Percentiles rank a stretch among this genome's conserved stretches.
phyloP scores from a whole-genome alignment of 148 eudicot genomes.

The Persicaria maculosa region DNA sequence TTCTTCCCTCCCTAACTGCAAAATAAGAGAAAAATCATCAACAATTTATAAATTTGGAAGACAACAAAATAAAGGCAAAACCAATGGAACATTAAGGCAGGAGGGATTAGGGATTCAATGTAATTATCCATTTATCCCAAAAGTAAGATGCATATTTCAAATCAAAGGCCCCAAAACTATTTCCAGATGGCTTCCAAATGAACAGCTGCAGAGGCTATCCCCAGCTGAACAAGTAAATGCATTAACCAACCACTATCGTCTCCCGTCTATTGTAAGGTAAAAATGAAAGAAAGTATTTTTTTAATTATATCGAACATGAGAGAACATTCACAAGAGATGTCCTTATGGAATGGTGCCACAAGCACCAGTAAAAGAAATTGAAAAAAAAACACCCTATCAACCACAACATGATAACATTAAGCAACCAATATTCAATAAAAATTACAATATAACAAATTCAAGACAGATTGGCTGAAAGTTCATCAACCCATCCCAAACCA shows the following conservation, averaged over 20 bases:
- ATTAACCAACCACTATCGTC: background rate
- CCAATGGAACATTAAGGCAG: background rate
- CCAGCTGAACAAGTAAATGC: background rate
- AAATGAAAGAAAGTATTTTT: background rate
- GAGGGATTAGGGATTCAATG: background rate
- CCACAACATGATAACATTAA: background rate
- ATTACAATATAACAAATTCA: background rate
- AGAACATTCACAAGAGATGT: background rate
- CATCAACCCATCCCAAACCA: background rate
- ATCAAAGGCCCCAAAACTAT: background rate
- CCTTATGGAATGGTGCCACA: background rate
- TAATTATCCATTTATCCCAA: background rate
- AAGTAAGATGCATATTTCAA: background rate
- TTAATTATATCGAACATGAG: background rate
- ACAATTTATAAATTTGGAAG: background rate
- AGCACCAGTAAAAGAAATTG: too few species aligned
- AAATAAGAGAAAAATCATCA: background rate
- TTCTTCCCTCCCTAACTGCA: constrained; percentile 60
- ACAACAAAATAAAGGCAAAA: background rate
- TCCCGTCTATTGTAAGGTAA: background rate
- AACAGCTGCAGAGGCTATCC: background rate
- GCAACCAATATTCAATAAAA: background rate
- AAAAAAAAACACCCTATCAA: background rate
- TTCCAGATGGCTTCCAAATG: background rate
- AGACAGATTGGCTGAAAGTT: background rate